Base-by-base conservation (phyloP, 2,329 filamentous ascomycete genomes). In the Ceratocystis colombiana region DNA sequence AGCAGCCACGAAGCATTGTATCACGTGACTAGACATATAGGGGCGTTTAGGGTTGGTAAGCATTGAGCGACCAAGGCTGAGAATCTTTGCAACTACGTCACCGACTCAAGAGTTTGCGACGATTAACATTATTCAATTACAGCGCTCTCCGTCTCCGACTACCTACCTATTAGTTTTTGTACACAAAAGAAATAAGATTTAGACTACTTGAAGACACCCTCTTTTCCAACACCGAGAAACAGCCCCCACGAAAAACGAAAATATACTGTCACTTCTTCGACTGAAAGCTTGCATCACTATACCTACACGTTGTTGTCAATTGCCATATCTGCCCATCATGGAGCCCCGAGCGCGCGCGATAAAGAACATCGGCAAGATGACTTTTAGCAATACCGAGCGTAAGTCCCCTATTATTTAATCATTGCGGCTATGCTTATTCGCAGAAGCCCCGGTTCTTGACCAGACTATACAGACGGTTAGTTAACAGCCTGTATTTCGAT, bases 341-440 rank as follows among this genome's bases (percentile, higher is more conserved):
- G 88, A 92, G 78, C 88, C 88, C 69, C 82, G 88, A 73, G 88
- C 88, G 68, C 84, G 88, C 72, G 85, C 87, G 72, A 87, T 87
- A 73, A 88, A 89, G 73, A 89, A 91, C 79, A 87, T 90, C 75
- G 87, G 87, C 70, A 88, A 90, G 75, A 88, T 91, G 81, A 92
- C 90, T 75, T 93, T 94, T 76, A 81, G 79, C 69, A 80, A 84
- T 67, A 83, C 82, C 73, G 89, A 92, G 75, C 79, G 89, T 89
- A 78, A 70, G 84, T 76, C 53, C 20, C 64, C 67, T 41, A 61
- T 20, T 37, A 37, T 22, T 12, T 17, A 61, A 12, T 64, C 62
- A 20, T 37, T 46, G 17, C 45, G 37, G 6, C n/a, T 30, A 10
- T n/a, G 17, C 17, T 3, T 30, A n/a, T 37, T 28, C 17, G 6